phyloP scores from a whole-genome alignment of 164 flowering plant genomes.

The Piper longum region DNA sequence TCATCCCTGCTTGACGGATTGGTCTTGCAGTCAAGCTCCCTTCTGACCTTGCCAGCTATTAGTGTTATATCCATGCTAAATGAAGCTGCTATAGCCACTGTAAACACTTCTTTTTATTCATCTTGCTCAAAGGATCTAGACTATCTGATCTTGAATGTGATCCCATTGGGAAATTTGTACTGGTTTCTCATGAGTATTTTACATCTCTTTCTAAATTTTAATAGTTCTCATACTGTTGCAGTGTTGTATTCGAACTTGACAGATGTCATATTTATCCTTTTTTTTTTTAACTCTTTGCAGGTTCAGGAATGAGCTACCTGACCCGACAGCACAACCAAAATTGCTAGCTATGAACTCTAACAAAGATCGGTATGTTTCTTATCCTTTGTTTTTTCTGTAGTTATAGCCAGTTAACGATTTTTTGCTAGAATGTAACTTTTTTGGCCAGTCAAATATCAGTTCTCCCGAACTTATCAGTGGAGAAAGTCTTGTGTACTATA shows the following conservation, averaged over 20 bases:
- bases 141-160: too few relatives aligned
- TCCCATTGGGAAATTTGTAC: background rate
- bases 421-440: background rate
- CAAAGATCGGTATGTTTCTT: conserved; percentile 56
- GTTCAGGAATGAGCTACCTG: conserved; percentile 95
- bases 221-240: background rate
- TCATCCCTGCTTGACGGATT: too few relatives aligned
- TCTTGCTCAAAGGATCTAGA: too few relatives aligned
- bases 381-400: background rate
- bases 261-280: conserved; percentile 1
- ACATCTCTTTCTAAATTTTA: background rate
- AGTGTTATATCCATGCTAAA: too few relatives aligned
- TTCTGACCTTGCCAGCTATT: too few relatives aligned
- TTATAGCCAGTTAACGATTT: too few relatives aligned
- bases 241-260: background rate
- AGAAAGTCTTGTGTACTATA: background rate
- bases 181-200: background rate
- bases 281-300: conserved; percentile 23
- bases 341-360: conserved; percentile 51
- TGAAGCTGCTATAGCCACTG: too few relatives aligned
- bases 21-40: too few relatives aligned
- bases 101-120: too few relatives aligned
- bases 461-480: background rate
- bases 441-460: background rate
- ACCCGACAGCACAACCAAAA: conserved; percentile 83